These are phyloP conservation scores for Claviceps sp. DNA, from an alignment of 2,329 filamentous ascomycete species.

Conservation along the genomic window DNA sequence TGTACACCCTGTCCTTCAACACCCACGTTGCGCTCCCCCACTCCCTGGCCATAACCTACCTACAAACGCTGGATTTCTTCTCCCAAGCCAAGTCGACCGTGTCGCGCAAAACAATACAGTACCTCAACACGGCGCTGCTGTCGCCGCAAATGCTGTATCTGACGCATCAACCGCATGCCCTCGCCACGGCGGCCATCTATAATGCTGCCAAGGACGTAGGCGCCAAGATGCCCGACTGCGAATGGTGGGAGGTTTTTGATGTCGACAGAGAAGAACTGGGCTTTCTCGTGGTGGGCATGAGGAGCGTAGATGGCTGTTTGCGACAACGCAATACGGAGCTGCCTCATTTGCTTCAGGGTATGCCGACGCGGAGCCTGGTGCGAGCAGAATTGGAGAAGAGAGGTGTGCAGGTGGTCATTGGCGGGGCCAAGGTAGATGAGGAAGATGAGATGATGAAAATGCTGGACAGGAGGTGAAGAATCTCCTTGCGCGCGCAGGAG, in stretches of 20 bases:
- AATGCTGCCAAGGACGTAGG: conserved; percentile 67
- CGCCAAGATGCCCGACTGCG: conserved; percentile 65
- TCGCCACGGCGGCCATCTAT: conserved; percentile 84
- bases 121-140: conserved; percentile 76
- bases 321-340: conserved; percentile 43
- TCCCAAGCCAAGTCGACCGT: conserved; percentile 34
- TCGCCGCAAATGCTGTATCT: conserved; percentile 82
- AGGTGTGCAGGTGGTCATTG: conserved; percentile 24
- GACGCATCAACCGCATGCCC: conserved; percentile 75
- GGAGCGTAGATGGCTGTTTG: conserved; percentile 63
- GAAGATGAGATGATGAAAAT: conserved; percentile 31
- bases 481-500: not conserved
- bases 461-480: conserved; percentile 19
- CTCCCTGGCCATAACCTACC: conserved; percentile 75
- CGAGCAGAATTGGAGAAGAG: conserved; percentile 45
- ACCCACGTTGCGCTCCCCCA: conserved; percentile 79
- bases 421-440: conserved; percentile 20
- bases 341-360: conserved; percentile 30
- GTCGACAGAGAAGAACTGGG: conserved; percentile 88
- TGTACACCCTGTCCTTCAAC: conserved; percentile 67
- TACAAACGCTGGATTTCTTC: conserved; percentile 73
- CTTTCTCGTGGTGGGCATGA: conserved; percentile 76
- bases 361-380: conserved; percentile 45
- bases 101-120: conserved; percentile 52
- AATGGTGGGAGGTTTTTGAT: conserved; percentile 99